Evolutionary conservation across 1,284 basidiomycete genomes (phyloP).

Genomic region (Gymnopus androsaceus): DNA sequence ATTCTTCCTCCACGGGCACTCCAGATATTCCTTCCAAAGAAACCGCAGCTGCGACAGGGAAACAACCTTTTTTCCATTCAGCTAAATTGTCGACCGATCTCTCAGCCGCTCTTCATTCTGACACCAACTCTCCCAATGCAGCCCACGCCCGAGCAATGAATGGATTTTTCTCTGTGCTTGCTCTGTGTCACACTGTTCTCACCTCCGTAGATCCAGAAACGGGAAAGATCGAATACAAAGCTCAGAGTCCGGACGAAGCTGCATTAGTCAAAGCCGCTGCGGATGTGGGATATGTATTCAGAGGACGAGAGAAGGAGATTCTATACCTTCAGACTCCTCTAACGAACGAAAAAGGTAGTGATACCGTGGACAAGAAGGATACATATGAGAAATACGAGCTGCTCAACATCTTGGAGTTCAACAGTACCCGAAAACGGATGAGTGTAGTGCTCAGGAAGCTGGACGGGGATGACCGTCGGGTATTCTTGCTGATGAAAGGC

Average conservation of each 20-base stretch:
- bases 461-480: conserved; percentile 60
- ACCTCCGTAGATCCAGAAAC: conserved; percentile 70
- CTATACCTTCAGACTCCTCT: conserved; percentile 85
- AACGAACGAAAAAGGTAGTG: conserved; percentile 42
- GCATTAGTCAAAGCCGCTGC: conserved; percentile 97
- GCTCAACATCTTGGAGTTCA: conserved; percentile 95
- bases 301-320: conserved; percentile 82
- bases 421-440: conserved; percentile 94
- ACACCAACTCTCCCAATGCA: conserved; percentile 46
- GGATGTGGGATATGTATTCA: conserved; percentile 92
- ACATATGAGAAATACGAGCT: conserved; percentile 83
- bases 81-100: conserved; percentile 37
- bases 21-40: background rate
- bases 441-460: conserved; percentile 84
- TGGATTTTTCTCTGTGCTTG: conserved; percentile 90
- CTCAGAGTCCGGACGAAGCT: conserved; percentile 95
- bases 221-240: conserved; percentile 88
- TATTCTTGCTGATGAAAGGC: conserved; percentile 84
- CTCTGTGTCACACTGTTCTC: conserved; percentile 94
- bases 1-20: conserved; percentile 31
- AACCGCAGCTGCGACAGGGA: conserved; percentile 5
- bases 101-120: conserved; percentile 33
- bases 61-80: conserved; percentile 55
- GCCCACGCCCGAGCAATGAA: conserved; percentile 75
- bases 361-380: conserved; percentile 2